Conservation (phyloP, 495 filamentous ascomycete genomes). For the Lophium mytilinum region DNA sequence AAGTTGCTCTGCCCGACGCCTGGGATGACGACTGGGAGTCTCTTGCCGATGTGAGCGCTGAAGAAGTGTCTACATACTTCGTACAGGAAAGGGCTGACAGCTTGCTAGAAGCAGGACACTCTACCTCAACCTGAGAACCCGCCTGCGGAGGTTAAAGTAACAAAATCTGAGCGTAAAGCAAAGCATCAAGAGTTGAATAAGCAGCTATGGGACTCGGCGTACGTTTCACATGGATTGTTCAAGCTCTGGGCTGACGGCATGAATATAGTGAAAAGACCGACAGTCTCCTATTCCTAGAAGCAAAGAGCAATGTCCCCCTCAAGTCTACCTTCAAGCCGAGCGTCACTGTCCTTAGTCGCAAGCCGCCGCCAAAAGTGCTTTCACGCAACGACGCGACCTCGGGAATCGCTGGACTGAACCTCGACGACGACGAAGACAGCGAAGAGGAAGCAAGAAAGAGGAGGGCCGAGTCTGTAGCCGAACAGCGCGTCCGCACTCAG, state of each 20-base stretch:
- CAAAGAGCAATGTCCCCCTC: conserved; percentile 58
- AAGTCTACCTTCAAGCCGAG: conserved; percentile 76
- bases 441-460: conserved; percentile 58
- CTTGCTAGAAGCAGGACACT: not conserved
- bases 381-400: conserved; percentile 42
- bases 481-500: conserved; percentile 64
- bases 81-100: conserved; percentile 35
- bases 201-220: conserved; percentile 85
- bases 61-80: too few species aligned
- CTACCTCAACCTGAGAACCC: not conserved
- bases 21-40: conserved; percentile 91
- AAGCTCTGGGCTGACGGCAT: not conserved
- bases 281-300: conserved; percentile 63
- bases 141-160: conserved; percentile 37
- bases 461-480: conserved; percentile 53
- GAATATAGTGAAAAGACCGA: conserved; percentile 49
- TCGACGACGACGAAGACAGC: conserved; percentile 53
- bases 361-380: conserved; percentile 51
- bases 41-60: conserved; percentile 56
- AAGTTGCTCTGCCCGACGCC: conserved; percentile 56
- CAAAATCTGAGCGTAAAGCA: conserved; percentile 68
- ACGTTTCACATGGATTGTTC: conserved; percentile 31
- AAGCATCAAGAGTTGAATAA: conserved; percentile 75
- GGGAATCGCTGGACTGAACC: conserved; percentile 45
- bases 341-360: conserved; percentile 75